These are phyloP conservation scores for Auriscalpium vulgare DNA, from an alignment of 768 basidiomycete species.

Conservation along the genomic window DNA sequence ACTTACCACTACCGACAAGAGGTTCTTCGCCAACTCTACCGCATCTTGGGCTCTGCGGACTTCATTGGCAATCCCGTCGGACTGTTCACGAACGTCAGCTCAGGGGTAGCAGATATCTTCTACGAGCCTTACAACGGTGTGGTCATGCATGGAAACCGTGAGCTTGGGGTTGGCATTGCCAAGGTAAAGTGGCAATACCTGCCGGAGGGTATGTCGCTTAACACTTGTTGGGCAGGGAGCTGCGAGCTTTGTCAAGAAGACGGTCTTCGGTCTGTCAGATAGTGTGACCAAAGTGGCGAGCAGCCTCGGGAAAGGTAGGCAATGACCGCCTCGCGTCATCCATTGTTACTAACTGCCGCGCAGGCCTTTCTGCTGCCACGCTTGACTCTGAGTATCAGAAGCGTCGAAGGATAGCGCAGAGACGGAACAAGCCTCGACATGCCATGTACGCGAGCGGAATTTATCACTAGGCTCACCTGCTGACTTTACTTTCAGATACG, in stretches of 20 bases:
- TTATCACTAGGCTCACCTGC: not conserved
- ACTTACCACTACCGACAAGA: conserved; percentile 92
- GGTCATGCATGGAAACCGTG: conserved; percentile 92
- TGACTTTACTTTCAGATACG: conserved; percentile 50
- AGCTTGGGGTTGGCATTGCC: conserved; percentile 89
- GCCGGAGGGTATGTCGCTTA: not conserved
- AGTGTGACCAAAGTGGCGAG: conserved; percentile 98
- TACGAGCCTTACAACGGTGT: conserved; percentile 97
- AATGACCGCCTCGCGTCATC: not conserved
- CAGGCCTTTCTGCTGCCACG: conserved; percentile 92
- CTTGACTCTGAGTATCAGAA: conserved; percentile 95
- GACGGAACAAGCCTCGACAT: conserved; percentile 92
- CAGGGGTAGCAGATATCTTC: conserved; percentile 96
- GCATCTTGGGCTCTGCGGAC: conserved; percentile 96
- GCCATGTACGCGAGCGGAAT: conserved; percentile 56
- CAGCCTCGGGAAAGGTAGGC: conserved; percentile 89
- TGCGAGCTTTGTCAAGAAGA: conserved; percentile 97
- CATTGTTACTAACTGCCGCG: not conserved
- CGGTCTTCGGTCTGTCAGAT: conserved; percentile 92
- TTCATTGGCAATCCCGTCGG: conserved; percentile 96
- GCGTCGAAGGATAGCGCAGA: conserved; percentile 77
- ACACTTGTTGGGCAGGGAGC: conserved; percentile 61
- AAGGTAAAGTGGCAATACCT: conserved; percentile 44
- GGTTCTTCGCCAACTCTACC: conserved; percentile 87
- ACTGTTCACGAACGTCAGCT: conserved; percentile 95